Conservation (phyloP, 768 basidiomycete species). For the Auricularia sp. region DNA sequence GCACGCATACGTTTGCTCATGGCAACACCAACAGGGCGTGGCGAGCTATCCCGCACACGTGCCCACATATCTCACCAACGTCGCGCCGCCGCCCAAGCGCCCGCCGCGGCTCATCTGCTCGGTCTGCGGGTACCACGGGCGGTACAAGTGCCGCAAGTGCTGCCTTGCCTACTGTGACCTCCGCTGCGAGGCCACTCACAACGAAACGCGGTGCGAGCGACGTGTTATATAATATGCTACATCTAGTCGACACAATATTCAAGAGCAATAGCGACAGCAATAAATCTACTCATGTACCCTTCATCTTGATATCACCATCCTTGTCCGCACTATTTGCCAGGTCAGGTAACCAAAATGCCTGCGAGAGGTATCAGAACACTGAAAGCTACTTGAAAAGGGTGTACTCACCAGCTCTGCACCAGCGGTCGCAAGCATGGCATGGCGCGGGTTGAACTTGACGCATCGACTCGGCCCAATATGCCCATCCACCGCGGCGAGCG, state of each 20-base stretch:
- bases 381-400: conserved; percentile 12
- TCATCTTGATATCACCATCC: conserved; percentile 58
- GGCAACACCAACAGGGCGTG: conserved; percentile 37
- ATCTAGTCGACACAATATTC: neutral
- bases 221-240: conserved; percentile 38
- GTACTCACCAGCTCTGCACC: conserved; percentile 68
- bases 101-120: conserved; percentile 69
- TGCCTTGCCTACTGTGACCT: conserved; percentile 66
- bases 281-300: conserved; percentile 11
- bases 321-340: conserved; percentile 54
- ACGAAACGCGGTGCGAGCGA: conserved; percentile 73
- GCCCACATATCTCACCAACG: conserved; percentile 65
- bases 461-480: conserved; percentile 79
- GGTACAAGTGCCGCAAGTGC: conserved; percentile 70
- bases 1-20: neutral
- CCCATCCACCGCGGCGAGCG: conserved; percentile 51
- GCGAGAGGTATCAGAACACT: conserved; percentile 1
- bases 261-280: neutral
- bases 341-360: conserved; percentile 65
- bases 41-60: conserved; percentile 38
- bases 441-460: conserved; percentile 82
- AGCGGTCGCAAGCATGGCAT: conserved; percentile 79
- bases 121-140: conserved; percentile 80
- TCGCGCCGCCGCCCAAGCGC: conserved; percentile 44
- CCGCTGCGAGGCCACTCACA: conserved; percentile 62